These are phyloP conservation scores for Termitomyces sp. DNA, from an alignment of 768 basidiomycete genomes.

Conservation along the genomic window DNA sequence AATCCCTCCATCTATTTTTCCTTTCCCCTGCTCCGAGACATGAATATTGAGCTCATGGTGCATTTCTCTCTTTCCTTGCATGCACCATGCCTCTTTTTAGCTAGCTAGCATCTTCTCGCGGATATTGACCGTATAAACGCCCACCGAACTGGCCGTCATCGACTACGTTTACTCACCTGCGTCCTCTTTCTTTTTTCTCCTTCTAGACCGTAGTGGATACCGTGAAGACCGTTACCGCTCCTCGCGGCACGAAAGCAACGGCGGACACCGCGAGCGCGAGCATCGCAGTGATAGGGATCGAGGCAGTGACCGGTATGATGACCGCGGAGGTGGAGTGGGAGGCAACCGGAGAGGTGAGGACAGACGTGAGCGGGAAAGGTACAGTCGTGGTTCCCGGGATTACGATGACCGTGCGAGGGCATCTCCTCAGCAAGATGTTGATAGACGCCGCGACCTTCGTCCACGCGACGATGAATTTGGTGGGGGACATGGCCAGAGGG, in stretches of 20 bases:
- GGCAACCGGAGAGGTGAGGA: slow-evolving; percentile 43
- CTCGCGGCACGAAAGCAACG: slow-evolving; percentile 56
- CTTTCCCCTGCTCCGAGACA: slow-evolving; percentile 37
- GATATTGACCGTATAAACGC: slow-evolving; percentile 31
- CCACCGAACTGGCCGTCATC: slow-evolving; percentile 32
- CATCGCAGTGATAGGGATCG: slow-evolving; percentile 43
- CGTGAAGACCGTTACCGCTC: slow-evolving; percentile 69
- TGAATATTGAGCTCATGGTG: slow-evolving; percentile 61
- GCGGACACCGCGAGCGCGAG: slow-evolving; percentile 51
- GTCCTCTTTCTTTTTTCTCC: slow-evolving; percentile 40
- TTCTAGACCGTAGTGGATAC: slow-evolving; percentile 52
- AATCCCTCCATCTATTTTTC: slow-evolving; percentile 25
- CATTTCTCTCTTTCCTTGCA: slow-evolving; percentile 47
- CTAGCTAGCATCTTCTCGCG: slow-evolving; percentile 54
- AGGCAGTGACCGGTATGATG: slow-evolving; percentile 32
- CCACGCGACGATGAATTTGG: slow-evolving; percentile 41
- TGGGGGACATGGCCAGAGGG: slow-evolving; percentile 33
- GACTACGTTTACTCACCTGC: slow-evolving; percentile 47
- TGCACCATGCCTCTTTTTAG: slow-evolving; percentile 61
- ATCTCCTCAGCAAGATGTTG: slow-evolving; percentile 42
- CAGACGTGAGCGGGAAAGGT: slow-evolving; percentile 50
- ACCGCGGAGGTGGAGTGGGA: slow-evolving; percentile 28
- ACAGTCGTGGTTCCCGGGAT: slow-evolving; percentile 41
- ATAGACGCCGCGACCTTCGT: slow-evolving; percentile 46
- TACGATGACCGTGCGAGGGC: slow-evolving; percentile 43